Evolutionary conservation across 257 asterid genomes (phyloP), one percentile per base, ranked within the genome.

Genomic region (Cinchona pubescens): DNA sequence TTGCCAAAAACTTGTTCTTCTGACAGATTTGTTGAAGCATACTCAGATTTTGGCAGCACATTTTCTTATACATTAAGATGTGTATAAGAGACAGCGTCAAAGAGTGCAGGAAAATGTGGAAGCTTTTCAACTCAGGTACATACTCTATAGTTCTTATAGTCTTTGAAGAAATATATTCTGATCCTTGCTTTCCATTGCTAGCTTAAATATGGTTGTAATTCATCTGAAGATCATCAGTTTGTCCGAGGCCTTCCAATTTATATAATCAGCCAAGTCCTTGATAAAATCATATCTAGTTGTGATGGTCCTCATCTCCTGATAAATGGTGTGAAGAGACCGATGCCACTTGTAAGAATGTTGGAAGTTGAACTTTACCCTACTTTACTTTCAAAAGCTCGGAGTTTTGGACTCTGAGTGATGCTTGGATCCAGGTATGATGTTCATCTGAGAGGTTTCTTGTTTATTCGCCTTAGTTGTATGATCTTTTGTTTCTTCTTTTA

Each of bases 41-140:
- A 84, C 81, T 80, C 87, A 95, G 99, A 95, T 85, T 95, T 95
- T 66, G 99, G 99, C 29, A 88, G 96, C 81, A 78, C 96, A 45
- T 92, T 95, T 91, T 95, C 97, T 86, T n/a, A n/a, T n/a, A 30
- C n/a, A 1, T 30, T 29, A 19, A 30, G 99, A 98, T 76, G 98
- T 89, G 83, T 93, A 69, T 95, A 66, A 88, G 98, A 7, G 97
- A 95, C 86, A 95, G 78, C 86, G 72, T 77, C 98, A 98, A 75
- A 86, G 98, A 85, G 99, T 95, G 80, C 88, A 82, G 80, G 99
- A 98, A 55, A 56, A 74, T 94, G 98, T 97, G 97, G 98, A 85
- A 94, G 98, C 89, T 94, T 94, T 82, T 94, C 99, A 63, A 91
- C 99, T 11, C 99, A 95, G 99, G 99, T 95, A 81, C 83, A 75